A percentile compares a stretch with the other conserved stretches of the same genome.
Conservation (phyloP, 129 eudicot species). For the Helichrysum umbraculigerum region DNA sequence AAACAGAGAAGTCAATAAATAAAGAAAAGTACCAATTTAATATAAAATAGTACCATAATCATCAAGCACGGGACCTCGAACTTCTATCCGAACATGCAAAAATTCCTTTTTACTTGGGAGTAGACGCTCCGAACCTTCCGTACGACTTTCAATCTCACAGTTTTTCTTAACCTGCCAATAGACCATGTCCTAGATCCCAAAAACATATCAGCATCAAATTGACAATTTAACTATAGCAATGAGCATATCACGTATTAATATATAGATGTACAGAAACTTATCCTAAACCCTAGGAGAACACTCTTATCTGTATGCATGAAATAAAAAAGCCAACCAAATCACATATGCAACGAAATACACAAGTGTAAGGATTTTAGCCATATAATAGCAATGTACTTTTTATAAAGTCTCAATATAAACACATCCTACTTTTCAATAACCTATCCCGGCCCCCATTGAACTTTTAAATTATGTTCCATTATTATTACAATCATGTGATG, state of each 20-base stretch:
- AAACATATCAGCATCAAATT: constrained; percentile 9
- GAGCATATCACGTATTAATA: neutral
- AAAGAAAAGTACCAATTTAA: neutral
- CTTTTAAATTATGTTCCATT: no score
- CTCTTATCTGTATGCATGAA: neutral
- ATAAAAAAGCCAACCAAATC: neutral
- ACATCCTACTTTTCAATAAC: no score
- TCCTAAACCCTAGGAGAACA: neutral
- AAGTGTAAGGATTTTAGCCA: no score
- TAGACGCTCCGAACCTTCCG: constrained; percentile 15
- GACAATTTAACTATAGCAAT: no score
- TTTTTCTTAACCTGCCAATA: constrained; percentile 25
- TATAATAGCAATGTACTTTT: no score
- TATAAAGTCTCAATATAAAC: no score
- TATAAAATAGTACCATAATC: constrained; percentile 53
- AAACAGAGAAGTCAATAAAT: neutral
- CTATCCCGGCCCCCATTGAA: no score
- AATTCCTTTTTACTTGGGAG: constrained; percentile 53
- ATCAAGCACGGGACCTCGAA: constrained; percentile 80
- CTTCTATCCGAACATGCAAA: constrained; percentile 74
- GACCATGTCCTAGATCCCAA: constrained; percentile 41
- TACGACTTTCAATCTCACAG: constrained; percentile 27
- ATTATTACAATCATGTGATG: no score
- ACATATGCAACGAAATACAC: neutral
- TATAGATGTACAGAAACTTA: neutral